These are phyloP conservation scores for Madurella mycetomatis DNA, from an alignment of 2,329 filamentous ascomycete genomes.

Conservation along the genomic window DNA sequence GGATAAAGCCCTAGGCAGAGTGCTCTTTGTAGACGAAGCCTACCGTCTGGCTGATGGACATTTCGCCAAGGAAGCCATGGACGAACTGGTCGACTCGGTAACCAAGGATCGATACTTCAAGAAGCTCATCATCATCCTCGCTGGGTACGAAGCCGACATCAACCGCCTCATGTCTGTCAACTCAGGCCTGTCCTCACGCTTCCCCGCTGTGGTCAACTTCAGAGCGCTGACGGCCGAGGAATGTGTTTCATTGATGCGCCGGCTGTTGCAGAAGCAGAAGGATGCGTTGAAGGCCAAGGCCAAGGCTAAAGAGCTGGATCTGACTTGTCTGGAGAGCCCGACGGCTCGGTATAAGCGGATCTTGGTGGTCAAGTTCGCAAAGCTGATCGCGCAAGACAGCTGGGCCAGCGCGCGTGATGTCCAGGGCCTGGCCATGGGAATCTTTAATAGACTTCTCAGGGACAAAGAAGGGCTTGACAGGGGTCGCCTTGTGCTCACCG, in stretches of 20 bases:
- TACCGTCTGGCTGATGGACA: slow-evolving; percentile 57
- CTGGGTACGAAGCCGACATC: slow-evolving; percentile 65
- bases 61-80: slow-evolving; percentile 55
- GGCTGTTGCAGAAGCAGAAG: slow-evolving; percentile 29
- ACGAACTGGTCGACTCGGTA: slow-evolving; percentile 48
- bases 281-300: slow-evolving; percentile 22
- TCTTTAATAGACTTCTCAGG: slow-evolving; percentile 42
- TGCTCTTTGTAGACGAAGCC: slow-evolving; percentile 69
- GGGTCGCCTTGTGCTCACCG: slow-evolving; percentile 13
- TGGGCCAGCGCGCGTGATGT: slow-evolving; percentile 66
- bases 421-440: slow-evolving; percentile 45
- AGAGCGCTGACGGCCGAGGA: slow-evolving; percentile 37
- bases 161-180: slow-evolving; percentile 59
- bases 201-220: slow-evolving; percentile 59
- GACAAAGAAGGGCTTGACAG: slow-evolving; percentile 24
- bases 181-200: slow-evolving; percentile 59
- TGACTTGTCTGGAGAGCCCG: slow-evolving; percentile 25
- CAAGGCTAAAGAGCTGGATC: slow-evolving; percentile 20
- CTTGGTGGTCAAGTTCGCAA: slow-evolving; percentile 34
- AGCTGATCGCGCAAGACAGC: slow-evolving; percentile 39
- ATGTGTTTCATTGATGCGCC: slow-evolving; percentile 42
- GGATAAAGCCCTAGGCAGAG: slow-evolving; percentile 58
- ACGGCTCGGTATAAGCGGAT: slow-evolving; percentile 16
- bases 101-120: slow-evolving; percentile 54
- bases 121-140: slow-evolving; percentile 63